Conservation (phyloP, 2,329 filamentous ascomycete genomes). For the Hypocrella siamensis region DNA sequence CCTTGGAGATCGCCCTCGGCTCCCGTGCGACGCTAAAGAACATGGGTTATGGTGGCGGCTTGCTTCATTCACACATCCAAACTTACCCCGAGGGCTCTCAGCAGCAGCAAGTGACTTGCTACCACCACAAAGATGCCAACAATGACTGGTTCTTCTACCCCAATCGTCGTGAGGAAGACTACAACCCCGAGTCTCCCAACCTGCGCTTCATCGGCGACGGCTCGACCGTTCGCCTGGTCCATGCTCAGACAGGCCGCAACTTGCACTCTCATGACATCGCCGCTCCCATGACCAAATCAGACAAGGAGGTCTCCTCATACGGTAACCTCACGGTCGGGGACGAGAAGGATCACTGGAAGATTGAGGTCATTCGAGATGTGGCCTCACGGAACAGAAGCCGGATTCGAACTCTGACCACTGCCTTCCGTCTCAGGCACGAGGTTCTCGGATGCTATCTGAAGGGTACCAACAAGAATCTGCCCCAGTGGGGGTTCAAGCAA, state of each 20-base stretch:
- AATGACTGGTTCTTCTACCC: conserved; percentile 99
- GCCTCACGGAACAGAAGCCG: conserved; percentile 72
- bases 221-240: conserved; percentile 70
- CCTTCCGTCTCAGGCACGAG: conserved; percentile 75
- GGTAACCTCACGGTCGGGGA: conserved; percentile 92
- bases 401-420: conserved; percentile 81
- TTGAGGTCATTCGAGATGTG: conserved; percentile 84
- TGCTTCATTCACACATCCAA: conserved; percentile 92
- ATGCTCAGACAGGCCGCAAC: conserved; percentile 91
- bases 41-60: conserved; percentile 95
- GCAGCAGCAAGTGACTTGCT: conserved; percentile 97
- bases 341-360: conserved; percentile 91
- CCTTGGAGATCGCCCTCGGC: conserved; percentile 78
- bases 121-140: conserved; percentile 98
- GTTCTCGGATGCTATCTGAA: conserved; percentile 83
- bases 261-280: conserved; percentile 85
- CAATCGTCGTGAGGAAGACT: conserved; percentile 63
- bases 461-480: conserved; percentile 88
- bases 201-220: conserved; percentile 67
- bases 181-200: conserved; percentile 47
- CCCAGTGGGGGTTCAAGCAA: conserved; percentile 99
- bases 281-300: conserved; percentile 76
- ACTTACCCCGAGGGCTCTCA: conserved; percentile 85
- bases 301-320: conserved; percentile 89
- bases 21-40: conserved; percentile 93